Evolutionary conservation across 2,329 filamentous ascomycete genomes (phyloP).

Genomic region (Trichoderma koningiopsis): DNA sequence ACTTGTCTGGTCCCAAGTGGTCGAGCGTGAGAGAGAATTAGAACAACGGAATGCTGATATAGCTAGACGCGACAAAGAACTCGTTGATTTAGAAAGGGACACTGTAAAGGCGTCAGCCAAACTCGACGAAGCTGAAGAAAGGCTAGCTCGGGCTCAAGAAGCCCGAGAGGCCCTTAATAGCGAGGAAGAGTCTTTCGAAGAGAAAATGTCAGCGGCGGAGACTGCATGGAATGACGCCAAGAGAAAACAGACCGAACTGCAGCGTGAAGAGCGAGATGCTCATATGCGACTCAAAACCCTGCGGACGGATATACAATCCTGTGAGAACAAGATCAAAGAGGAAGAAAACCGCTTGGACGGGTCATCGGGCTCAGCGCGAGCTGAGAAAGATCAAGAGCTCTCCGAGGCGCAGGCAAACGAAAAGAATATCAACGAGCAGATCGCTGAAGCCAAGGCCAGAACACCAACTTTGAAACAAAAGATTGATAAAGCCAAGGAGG

Average conservation of each 20-base stretch:
- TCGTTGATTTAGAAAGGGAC: conserved; percentile 35
- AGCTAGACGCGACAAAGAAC: conserved; percentile 31
- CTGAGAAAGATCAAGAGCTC: conserved; percentile 61
- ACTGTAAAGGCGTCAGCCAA: conserved; percentile 51
- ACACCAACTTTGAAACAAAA: conserved; percentile 40
- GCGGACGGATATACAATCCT: conserved; percentile 48
- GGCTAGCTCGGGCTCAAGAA: conserved; percentile 43
- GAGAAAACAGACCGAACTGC: conserved; percentile 55
- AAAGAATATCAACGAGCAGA: conserved; percentile 33
- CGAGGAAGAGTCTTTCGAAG: conserved; percentile 51
- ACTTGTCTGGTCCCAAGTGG: conserved; percentile 85
- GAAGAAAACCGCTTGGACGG: conserved; percentile 66
- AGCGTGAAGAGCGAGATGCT: conserved; percentile 68
- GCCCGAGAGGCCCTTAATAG: conserved; percentile 47
- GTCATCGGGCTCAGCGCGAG: conserved; percentile 69
- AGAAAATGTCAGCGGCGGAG: conserved; percentile 49
- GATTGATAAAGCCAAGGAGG: conserved; percentile 37
- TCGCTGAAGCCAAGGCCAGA: conserved; percentile 36
- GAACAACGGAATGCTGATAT: conserved; percentile 39
- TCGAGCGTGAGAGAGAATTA: conserved; percentile 66
- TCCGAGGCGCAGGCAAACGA: conserved; percentile 35
- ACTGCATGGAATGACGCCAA: conserved; percentile 56
- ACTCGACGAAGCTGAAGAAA: conserved; percentile 51
- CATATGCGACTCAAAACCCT: conserved; percentile 58
- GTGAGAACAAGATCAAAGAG: conserved; percentile 52